Conservation (phyloP, 805 yeast species). For the Candida glaebosa region DNA sequence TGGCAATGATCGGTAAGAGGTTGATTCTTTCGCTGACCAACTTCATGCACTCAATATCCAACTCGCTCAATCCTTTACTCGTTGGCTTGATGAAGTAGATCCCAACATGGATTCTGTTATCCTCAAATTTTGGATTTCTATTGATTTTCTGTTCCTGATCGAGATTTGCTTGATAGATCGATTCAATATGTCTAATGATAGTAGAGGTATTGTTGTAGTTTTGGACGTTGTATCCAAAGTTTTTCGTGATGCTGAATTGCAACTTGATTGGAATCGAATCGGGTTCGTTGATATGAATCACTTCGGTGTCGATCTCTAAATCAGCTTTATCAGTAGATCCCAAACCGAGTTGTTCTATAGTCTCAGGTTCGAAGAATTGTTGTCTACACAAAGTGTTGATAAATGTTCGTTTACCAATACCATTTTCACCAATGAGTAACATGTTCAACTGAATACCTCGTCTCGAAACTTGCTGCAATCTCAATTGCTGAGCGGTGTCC, state of each 20-base stretch:
- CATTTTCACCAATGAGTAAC: slow-evolving; percentile 37
- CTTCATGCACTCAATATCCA: slow-evolving; percentile 73
- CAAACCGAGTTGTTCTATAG: slow-evolving; percentile 5
- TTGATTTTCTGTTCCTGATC: slow-evolving; percentile 52
- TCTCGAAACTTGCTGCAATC: slow-evolving; percentile 17
- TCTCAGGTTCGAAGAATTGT: slow-evolving; percentile 7
- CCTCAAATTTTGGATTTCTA: slow-evolving; percentile 34
- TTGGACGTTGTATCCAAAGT: slow-evolving; percentile 23
- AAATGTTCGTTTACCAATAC: slow-evolving; percentile 66
- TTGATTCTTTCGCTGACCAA: slow-evolving; percentile 69
- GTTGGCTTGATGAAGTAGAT: slow-evolving; percentile 75
- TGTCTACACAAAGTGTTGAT: slow-evolving; percentile 69
- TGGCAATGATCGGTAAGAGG: slow-evolving; percentile 76
- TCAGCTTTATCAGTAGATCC: slow-evolving; percentile 5
- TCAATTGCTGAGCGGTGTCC: slow-evolving; percentile 16
- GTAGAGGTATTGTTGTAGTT: slow-evolving; percentile 13
- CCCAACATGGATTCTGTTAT: slow-evolving; percentile 75
- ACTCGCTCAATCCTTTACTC: slow-evolving; percentile 56
- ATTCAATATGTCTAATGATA: slow-evolving; percentile 70
- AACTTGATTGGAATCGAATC: slow-evolving; percentile 17
- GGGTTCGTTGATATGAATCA: slow-evolving; percentile 7
- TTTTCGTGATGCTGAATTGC: slow-evolving; percentile 18
- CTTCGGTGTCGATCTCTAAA: slow-evolving; percentile 9
- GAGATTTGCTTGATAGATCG: slow-evolving; percentile 64
- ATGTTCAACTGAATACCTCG: slow-evolving; percentile 23